Evolutionary conservation across 495 filamentous ascomycete species (phyloP).

Genomic region (Xylaria venustula): DNA sequence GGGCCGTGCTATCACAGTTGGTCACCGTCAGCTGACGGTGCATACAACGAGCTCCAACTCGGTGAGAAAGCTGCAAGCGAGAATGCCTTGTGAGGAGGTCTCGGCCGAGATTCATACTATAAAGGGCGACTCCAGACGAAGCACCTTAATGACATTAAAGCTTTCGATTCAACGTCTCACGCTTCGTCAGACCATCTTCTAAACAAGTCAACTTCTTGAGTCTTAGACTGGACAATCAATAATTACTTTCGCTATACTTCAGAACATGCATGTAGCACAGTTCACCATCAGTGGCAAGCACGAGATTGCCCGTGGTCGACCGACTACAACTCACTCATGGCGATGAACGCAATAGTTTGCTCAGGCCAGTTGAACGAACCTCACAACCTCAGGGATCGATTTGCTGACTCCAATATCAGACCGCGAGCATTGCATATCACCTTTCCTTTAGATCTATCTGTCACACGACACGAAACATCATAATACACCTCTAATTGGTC

Average conservation of each 20-base stretch:
- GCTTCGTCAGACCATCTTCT: background rate
- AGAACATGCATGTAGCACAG: constrained; percentile 28
- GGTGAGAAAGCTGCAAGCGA: background rate
- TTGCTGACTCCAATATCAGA: no score
- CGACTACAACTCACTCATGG: constrained; percentile 21
- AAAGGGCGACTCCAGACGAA: background rate
- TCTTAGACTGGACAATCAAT: no score
- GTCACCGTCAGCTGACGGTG: constrained; percentile 11
- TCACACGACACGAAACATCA: no score
- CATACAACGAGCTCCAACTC: constrained; percentile 1
- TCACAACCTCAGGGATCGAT: background rate
- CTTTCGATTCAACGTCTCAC: background rate
- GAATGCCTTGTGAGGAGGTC: background rate
- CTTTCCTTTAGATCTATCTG: no score
- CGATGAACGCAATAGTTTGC: background rate
- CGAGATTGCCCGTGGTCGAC: constrained; percentile 29
- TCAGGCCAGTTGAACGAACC: background rate
- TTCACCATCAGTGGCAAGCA: constrained; percentile 33
- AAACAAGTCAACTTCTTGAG: background rate
- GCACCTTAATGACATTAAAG: background rate
- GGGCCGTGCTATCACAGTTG: background rate
- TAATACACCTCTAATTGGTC: no score
- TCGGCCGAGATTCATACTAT: background rate
- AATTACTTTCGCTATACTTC: background rate
- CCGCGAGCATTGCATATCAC: no score